Evolutionary conservation across 345 rosid species (phyloP).

Genomic region (Melaleuca alternifolia): DNA sequence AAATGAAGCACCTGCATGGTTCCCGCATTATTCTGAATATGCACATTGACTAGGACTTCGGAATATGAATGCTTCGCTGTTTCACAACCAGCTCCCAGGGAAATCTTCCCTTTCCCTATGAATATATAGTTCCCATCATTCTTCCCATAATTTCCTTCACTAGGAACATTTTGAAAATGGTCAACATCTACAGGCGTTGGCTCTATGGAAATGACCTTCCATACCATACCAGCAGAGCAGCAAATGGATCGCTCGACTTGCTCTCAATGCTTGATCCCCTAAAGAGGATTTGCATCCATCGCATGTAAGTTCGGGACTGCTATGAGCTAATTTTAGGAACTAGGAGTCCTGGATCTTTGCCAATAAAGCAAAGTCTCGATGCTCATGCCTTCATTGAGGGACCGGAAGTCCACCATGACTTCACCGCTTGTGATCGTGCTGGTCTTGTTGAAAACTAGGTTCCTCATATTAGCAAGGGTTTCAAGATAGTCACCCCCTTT

Average conservation of each 20-base stretch:
- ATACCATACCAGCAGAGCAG: conserved; percentile 59
- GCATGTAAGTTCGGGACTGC: too few species aligned
- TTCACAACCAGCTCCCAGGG: too few species aligned
- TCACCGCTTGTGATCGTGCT: conserved; percentile 85
- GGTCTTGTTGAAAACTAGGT: conserved; percentile 78
- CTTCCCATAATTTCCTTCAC: too few species aligned
- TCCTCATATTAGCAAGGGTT: conserved; percentile 58
- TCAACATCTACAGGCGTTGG: too few species aligned
- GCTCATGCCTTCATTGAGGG: conserved; percentile 35
- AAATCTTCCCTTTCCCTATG: too few species aligned
- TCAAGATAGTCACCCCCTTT: conserved; percentile 82
- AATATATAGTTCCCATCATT: too few species aligned
- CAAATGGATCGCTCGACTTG: conserved; percentile 89
- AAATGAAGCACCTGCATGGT: too few species aligned
- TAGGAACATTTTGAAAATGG: too few species aligned
- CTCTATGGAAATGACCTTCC: conserved; percentile 45
- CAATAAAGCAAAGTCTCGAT: conserved; percentile 43
- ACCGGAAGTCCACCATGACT: conserved; percentile 56
- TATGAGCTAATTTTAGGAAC: not conserved
- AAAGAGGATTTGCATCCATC: not conserved
- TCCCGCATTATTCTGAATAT: too few species aligned
- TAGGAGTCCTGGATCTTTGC: conserved; percentile 23
- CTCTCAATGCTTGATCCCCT: conserved; percentile 90
- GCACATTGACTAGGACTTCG: too few species aligned
- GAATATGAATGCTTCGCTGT: too few species aligned